Evolutionary conservation across 2,329 filamentous ascomycete species (phyloP).

Genomic region (Stachybotrys elegans): DNA sequence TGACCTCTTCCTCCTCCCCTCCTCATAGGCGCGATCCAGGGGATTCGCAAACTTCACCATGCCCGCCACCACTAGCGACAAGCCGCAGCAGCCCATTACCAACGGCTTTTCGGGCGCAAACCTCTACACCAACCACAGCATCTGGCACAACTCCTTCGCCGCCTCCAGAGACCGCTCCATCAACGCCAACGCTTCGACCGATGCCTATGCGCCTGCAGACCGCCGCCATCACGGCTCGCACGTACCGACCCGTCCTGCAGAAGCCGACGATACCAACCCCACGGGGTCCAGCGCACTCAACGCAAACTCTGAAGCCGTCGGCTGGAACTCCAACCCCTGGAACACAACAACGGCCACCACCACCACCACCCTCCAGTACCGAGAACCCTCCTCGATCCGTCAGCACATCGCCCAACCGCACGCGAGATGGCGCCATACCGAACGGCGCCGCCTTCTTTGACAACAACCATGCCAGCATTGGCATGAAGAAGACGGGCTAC

Average conservation of each 20-base stretch:
- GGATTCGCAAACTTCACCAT: conserved; percentile 34
- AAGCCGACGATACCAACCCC: conserved; percentile 32
- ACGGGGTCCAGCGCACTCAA: conserved; percentile 67
- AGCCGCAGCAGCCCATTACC: conserved; percentile 32
- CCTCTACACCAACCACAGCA: conserved; percentile 29
- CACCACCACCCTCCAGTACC: no score
- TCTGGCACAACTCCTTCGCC: conserved; percentile 35
- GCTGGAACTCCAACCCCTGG: conserved; percentile 59
- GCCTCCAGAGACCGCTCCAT: conserved; percentile 35
- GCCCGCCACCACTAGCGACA: conserved; percentile 25
- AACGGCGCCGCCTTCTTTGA: conserved; percentile 41
- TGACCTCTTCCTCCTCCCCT: conserved; percentile 12
- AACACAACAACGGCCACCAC: conserved; percentile 21
- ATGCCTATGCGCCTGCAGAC: conserved; percentile 1
- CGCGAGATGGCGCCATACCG: conserved; percentile 41
- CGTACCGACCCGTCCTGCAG: conserved; percentile 15
- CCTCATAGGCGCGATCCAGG: conserved; percentile 28
- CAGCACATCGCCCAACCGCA: conserved; percentile 54
- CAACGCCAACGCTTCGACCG: conserved; percentile 42
- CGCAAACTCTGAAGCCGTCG: conserved; percentile 62
- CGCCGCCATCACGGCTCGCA: not conserved
- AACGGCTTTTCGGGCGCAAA: conserved; percentile 29
- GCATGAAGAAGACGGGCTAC: conserved; percentile 25
- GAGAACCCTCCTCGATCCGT: conserved; percentile 39
- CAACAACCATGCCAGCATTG: conserved; percentile 38